phyloP scores from a whole-genome alignment of 306 rosid genomes.

The Rosa persica region DNA sequence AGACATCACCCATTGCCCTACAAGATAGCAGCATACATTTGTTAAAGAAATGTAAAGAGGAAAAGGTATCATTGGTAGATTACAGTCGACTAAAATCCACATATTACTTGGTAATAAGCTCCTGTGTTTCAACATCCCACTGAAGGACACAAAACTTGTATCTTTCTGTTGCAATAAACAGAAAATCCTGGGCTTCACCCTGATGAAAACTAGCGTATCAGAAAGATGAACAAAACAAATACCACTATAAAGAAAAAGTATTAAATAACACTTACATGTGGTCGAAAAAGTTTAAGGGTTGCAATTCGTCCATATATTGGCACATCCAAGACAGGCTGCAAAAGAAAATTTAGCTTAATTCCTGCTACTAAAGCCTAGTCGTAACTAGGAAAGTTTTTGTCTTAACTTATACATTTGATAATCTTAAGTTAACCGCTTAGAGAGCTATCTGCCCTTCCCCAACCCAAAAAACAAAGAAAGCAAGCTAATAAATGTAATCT shows the following conservation, averaged over 20 bases:
- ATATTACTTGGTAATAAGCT: slow-evolving; percentile 59
- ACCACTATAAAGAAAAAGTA: neutral
- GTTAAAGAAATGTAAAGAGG: neutral
- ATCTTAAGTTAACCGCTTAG: neutral
- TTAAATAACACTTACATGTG: slow-evolving; percentile 62
- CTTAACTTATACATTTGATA: neutral
- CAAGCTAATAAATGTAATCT: neutral
- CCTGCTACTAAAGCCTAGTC: neutral
- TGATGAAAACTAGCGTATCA: slow-evolving; percentile 28
- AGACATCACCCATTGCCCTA: slow-evolving; percentile 99
- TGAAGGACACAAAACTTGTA: slow-evolving; percentile 98
- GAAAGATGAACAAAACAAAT: neutral
- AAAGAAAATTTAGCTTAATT: neutral
- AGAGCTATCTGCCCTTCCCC: neutral
- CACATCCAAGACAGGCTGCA: slow-evolving; percentile 89
- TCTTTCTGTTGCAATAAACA: slow-evolving; percentile 94
- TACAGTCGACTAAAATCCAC: neutral
- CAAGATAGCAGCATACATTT: slow-evolving; percentile 18
- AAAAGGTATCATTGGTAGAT: neutral
- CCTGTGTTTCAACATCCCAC: slow-evolving; percentile 87
- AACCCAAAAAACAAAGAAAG: neutral
- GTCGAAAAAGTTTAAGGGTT: slow-evolving; percentile 90
- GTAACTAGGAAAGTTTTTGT: neutral
- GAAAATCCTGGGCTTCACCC: slow-evolving; percentile 94
- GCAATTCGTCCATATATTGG: slow-evolving; percentile 98